A percentile compares a stretch with the other conserved stretches of the same genome.
Conservation (phyloP, 1,284 basidiomycete species). For the Ganoderma resinaceum region DNA sequence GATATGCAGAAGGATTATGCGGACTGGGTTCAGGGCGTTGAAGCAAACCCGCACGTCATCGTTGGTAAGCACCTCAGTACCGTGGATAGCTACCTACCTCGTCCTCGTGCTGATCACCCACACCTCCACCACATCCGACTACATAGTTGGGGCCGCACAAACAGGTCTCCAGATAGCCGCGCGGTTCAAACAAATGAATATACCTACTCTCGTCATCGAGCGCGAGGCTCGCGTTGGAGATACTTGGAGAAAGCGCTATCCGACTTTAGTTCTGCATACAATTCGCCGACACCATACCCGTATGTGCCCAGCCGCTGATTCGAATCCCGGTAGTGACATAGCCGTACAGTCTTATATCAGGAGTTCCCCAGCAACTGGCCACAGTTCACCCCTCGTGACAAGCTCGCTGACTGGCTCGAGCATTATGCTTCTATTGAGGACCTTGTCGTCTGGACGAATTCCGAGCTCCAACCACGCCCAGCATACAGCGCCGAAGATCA, state of each 20-base stretch:
- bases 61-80: background rate
- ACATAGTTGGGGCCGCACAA: constrained; percentile 59
- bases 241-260: constrained; percentile 60
- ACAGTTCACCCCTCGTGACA: constrained; percentile 38
- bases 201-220: constrained; percentile 57
- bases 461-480: constrained; percentile 44
- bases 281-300: constrained; percentile 44
- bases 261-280: constrained; percentile 55
- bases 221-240: constrained; percentile 54
- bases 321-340: no score
- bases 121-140: background rate
- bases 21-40: constrained; percentile 27
- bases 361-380: constrained; percentile 43
- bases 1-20: constrained; percentile 25
- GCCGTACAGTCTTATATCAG: constrained; percentile 44
- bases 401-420: constrained; percentile 71
- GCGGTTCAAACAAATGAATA: constrained; percentile 56
- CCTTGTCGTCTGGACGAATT: constrained; percentile 68
- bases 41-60: constrained; percentile 24
- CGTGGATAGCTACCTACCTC: no score
- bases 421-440: constrained; percentile 67
- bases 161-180: constrained; percentile 59
- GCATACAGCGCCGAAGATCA: constrained; percentile 46
- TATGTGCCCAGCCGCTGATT: constrained; percentile 30
- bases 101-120: background rate